phyloP scores from a whole-genome alignment of 441 rosid species.

The Isatis lusitanica region DNA sequence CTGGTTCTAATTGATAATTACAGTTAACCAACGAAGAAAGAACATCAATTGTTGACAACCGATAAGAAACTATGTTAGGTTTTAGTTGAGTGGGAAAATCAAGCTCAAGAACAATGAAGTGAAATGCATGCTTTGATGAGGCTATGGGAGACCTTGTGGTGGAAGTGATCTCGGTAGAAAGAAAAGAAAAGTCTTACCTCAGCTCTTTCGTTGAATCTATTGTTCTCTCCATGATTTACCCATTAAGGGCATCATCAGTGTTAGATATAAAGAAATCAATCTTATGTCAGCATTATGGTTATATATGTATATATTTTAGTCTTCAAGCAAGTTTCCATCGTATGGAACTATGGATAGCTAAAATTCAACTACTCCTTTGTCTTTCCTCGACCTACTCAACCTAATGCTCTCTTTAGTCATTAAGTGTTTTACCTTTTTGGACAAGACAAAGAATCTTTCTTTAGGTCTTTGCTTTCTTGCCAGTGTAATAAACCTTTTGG shows the following conservation, averaged over 20 bases:
- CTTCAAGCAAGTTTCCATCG: slow-evolving; percentile 13
- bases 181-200: not conserved
- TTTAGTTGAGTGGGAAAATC: not conserved
- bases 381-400: slow-evolving; percentile 34
- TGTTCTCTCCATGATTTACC: not conserved
- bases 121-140: not conserved
- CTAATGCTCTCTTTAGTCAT: slow-evolving; percentile 13
- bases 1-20: not conserved
- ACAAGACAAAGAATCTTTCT: slow-evolving; percentile 32
- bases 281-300: slow-evolving; percentile 6
- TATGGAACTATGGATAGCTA: not conserved
- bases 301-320: not conserved
- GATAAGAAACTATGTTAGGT: slow-evolving; percentile 20
- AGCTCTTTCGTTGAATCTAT: not conserved
- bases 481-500: slow-evolving; percentile 16
- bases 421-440: slow-evolving; percentile 22
- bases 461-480: slow-evolving; percentile 22
- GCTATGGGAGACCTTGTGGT: not conserved
- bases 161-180: not conserved
- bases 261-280: not conserved
- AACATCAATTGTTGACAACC: slow-evolving; percentile 56
- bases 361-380: slow-evolving; percentile 22
- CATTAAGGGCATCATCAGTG: not conserved
- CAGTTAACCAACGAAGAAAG: not conserved
- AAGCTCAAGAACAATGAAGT: not conserved